Conservation (phyloP, 805 yeast genomes). For the Sugiyamaella floridensis region DNA sequence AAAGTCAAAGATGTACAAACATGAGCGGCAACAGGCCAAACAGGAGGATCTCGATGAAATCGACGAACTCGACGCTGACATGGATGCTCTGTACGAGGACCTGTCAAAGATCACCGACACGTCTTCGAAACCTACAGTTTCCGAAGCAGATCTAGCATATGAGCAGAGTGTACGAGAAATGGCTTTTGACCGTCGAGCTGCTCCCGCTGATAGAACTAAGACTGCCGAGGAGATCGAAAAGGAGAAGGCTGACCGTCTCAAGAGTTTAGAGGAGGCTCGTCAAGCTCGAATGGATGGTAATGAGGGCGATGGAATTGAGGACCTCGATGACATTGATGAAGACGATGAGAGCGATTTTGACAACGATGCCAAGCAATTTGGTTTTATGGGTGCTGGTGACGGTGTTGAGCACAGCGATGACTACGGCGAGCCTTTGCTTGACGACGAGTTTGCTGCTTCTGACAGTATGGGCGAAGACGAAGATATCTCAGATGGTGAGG, state of each 20-base stretch:
- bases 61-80: constrained; percentile 32
- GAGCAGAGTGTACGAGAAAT: constrained; percentile 34
- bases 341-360: not conserved
- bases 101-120: constrained; percentile 16
- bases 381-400: constrained; percentile 21
- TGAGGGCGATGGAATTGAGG: constrained; percentile 29
- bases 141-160: constrained; percentile 26
- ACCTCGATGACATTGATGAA: constrained; percentile 18
- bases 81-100: constrained; percentile 29
- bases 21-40: constrained; percentile 35
- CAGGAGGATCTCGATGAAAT: constrained; percentile 32
- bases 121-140: not conserved
- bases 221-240: constrained; percentile 36
- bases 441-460: constrained; percentile 42
- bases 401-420: constrained; percentile 19
- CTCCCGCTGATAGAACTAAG: constrained; percentile 37
- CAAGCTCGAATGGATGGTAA: constrained; percentile 33
- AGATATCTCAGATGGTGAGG: not conserved
- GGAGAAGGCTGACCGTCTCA: constrained; percentile 28
- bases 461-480: constrained; percentile 24
- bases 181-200: constrained; percentile 36
- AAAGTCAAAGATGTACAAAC: constrained; percentile 37
- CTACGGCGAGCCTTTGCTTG: constrained; percentile 35
- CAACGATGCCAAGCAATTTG: constrained; percentile 37
- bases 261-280: constrained; percentile 31